Evolutionary conservation across 73 alveolate species (phyloP), one percentile per base, ranked within the genome.

Genomic region (Stentor roeselii): DNA sequence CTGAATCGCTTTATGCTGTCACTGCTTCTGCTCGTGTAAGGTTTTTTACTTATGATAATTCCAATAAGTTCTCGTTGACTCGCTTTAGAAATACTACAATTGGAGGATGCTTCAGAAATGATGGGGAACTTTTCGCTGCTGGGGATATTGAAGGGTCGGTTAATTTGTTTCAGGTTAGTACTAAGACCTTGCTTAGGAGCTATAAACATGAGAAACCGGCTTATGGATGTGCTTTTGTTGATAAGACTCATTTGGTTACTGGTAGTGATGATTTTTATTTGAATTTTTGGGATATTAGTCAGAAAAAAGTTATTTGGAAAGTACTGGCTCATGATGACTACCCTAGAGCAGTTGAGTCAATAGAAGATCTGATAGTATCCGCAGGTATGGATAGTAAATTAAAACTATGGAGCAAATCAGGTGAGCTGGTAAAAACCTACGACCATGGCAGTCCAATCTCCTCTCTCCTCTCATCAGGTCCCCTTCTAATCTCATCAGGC

Each of bases 81-180:
- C n/a, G 80, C 1, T 67, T 67, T 40, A 36, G 80, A 36, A 67
- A 21, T 34, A 21, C 37, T 1, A 32, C 80, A 21, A 1, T 67
- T 21, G 80, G 80, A 21, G 80, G 80, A 32, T n/a, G 37, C 41
- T 67, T 67, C 37, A 0, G 80, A 30, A 34, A 67, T 21, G 80
- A 67, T 67, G 80, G 80, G n/a, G 80, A 67, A 2, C 80, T 67
- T 67, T 67, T 67, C 41, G 14, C 80, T 0, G 80, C 80, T 21
- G 80, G 80, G 34, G 80, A 67, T 67, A 67, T 67, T 67, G 80
- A 67, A 67, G 80, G 80, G 15, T 27, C 15, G 14, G 50, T 67
- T 32, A 21, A 21, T 21, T 27, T 67, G 11, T 67, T 67, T 34
- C 80, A 67, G 41, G 80, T 67, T 27, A 30, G 21, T n/a, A 67